Conservation (phyloP, 495 filamentous ascomycete genomes). For the Entonaema liquescens region DNA sequence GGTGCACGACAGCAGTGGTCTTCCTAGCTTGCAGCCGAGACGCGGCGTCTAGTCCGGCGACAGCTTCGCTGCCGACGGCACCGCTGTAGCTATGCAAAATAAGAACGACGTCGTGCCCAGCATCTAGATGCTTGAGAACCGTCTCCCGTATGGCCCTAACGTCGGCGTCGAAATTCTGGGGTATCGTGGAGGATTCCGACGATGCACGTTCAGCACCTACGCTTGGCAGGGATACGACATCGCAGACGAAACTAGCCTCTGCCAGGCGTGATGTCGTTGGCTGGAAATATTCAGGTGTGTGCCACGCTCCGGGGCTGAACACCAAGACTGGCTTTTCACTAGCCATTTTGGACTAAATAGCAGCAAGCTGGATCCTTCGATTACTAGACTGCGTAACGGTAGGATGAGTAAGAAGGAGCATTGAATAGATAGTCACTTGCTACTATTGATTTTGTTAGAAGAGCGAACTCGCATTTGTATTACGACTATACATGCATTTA, state of each 20-base stretch:
- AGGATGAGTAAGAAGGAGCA: not conserved
- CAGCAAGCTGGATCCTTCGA: not conserved
- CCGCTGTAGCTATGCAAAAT: not conserved
- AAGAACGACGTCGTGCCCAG: not conserved
- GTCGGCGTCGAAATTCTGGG: constrained; percentile 34
- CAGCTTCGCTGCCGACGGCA: not conserved
- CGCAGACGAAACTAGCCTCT: constrained; percentile 48
- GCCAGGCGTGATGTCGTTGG: not conserved
- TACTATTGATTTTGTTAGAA: not conserved
- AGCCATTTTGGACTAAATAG: constrained; percentile 7
- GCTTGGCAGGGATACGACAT: constrained; percentile 47
- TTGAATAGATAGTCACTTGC: not conserved
- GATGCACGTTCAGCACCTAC: not conserved
- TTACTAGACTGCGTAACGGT: not conserved
- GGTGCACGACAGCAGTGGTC: not conserved
- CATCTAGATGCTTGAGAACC: constrained; percentile 5
- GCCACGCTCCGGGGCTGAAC: constrained; percentile 61
- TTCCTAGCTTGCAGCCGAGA: not conserved
- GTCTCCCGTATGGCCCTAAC: constrained; percentile 40
- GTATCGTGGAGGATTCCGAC: not conserved
- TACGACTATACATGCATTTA: not conserved
- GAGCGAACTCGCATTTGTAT: not conserved
- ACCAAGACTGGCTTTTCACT: constrained; percentile 47
- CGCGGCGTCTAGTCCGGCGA: not conserved
- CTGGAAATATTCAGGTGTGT: constrained; percentile 22